Conservation (phyloP, 208 protist species). For the Borovskyia barvae region DNA sequence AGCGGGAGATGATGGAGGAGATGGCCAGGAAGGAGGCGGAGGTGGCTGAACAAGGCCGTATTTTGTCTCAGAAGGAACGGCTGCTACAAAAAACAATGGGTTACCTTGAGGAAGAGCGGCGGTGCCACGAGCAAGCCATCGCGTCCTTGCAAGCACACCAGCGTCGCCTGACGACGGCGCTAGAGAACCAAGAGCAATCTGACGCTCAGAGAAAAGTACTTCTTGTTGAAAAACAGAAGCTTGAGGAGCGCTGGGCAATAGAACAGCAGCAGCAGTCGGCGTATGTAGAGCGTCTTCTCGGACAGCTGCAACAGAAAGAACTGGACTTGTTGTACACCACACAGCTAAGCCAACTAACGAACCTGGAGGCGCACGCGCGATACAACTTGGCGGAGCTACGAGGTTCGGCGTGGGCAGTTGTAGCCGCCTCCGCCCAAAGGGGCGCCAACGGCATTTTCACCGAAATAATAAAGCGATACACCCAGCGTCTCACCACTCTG, state of each 20-base stretch:
- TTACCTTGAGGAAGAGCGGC: too few species aligned
- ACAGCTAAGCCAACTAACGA: too few species aligned
- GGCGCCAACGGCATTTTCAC: too few species aligned
- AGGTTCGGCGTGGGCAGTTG: too few species aligned
- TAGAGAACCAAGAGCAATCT: neutral
- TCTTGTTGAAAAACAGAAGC: neutral
- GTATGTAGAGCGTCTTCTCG: neutral
- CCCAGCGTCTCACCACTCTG: neutral
- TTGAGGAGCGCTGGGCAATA: neutral
- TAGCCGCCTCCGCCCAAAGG: too few species aligned
- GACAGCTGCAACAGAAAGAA: neutral
- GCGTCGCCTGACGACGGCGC: neutral
- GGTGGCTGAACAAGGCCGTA: too few species aligned
- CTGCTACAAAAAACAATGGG: too few species aligned
- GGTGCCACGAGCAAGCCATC: too few species aligned
- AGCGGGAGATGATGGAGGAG: constrained; percentile 25
- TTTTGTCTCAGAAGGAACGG: too few species aligned
- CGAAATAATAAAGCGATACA: too few species aligned
- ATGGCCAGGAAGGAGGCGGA: constrained; percentile 41
- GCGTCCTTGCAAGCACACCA: neutral
- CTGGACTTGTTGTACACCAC: neutral
- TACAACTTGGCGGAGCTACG: too few species aligned
- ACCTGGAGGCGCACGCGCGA: too few species aligned
- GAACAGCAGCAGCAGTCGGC: neutral
- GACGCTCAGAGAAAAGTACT: neutral